These are phyloP conservation scores for Ilyonectria robusta DNA, from an alignment of 2,329 filamentous ascomycete species.

Conservation along the genomic window DNA sequence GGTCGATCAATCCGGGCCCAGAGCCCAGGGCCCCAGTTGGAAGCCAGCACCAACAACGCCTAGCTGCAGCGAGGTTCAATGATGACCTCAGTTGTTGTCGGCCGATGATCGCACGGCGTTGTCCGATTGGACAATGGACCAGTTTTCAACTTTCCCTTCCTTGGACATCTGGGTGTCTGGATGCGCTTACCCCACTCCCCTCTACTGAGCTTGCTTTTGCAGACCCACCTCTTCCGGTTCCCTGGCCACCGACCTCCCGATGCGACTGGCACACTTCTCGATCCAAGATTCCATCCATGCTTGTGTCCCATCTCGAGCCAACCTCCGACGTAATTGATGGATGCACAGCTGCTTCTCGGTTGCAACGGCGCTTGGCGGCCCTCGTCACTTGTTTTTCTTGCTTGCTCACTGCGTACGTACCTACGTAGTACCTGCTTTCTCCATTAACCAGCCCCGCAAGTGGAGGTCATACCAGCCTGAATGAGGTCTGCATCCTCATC, in stretches of 20 bases:
- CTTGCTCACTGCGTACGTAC: not conserved
- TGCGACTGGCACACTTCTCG: not conserved
- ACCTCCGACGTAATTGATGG: constrained; percentile 5
- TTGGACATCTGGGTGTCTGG: constrained; percentile 9
- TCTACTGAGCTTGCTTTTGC: not conserved
- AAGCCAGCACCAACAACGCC: constrained; percentile 4
- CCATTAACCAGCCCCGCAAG: not conserved
- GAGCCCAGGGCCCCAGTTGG: constrained; percentile 6
- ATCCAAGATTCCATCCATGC: constrained; percentile 19
- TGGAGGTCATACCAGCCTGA: not conserved
- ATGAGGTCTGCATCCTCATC: constrained; percentile 2
- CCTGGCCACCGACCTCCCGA: constrained; percentile 20
- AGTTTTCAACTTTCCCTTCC: constrained; percentile 27
- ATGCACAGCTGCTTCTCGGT: not conserved
- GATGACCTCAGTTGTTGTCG: constrained; percentile 45
- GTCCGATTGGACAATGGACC: constrained; percentile 41
- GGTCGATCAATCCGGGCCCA: constrained; percentile 1
- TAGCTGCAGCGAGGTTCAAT: constrained; percentile 25
- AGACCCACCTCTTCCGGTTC: constrained; percentile 19
- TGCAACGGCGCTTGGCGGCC: not conserved
- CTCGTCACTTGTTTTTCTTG: not conserved
- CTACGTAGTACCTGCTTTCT: not conserved
- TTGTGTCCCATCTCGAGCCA: not conserved
- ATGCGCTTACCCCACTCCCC: constrained; percentile 13
- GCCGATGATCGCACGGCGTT: constrained; percentile 27